phyloP scores from a whole-genome alignment of 257 asterid genomes.

The Echium plantagineum region DNA sequence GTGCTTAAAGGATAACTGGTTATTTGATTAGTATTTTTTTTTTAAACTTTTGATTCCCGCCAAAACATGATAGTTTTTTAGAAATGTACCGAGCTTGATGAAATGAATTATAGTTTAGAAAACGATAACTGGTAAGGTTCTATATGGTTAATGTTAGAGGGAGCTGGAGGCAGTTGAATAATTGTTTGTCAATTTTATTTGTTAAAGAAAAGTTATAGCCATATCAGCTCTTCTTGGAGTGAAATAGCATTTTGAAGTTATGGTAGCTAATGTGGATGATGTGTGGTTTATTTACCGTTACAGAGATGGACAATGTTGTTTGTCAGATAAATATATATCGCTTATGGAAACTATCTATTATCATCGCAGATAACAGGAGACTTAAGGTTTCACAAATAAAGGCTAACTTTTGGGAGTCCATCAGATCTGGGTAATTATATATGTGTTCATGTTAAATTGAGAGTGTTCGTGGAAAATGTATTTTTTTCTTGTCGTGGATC shows the following conservation, averaged over 20 bases:
- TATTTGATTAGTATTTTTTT: too few species aligned
- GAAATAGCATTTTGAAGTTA: neutral
- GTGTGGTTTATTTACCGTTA: neutral
- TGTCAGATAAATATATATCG: neutral
- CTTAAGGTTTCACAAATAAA: constrained; percentile 39
- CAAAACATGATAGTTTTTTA: too few species aligned
- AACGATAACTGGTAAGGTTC: neutral
- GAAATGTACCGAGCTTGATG: too few species aligned
- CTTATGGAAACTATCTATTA: neutral
- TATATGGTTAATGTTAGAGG: neutral
- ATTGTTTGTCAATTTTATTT: neutral
- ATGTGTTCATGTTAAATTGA: neutral
- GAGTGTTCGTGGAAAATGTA: neutral
- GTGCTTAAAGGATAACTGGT: too few species aligned
- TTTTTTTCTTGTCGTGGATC: too few species aligned
- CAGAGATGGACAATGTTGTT: neutral
- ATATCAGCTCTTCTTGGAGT: neutral
- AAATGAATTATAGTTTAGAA: too few species aligned
- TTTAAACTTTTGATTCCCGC: too few species aligned
- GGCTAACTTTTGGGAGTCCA: constrained; percentile 88
- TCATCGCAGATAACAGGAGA: constrained; percentile 50
- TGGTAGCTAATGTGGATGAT: neutral
- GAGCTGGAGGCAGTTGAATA: neutral
- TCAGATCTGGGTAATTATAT: constrained; percentile 69
- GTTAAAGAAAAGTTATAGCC: neutral